phyloP scores from a whole-genome alignment of 2,329 filamentous ascomycete genomes.

The Whalleya microplaca region DNA sequence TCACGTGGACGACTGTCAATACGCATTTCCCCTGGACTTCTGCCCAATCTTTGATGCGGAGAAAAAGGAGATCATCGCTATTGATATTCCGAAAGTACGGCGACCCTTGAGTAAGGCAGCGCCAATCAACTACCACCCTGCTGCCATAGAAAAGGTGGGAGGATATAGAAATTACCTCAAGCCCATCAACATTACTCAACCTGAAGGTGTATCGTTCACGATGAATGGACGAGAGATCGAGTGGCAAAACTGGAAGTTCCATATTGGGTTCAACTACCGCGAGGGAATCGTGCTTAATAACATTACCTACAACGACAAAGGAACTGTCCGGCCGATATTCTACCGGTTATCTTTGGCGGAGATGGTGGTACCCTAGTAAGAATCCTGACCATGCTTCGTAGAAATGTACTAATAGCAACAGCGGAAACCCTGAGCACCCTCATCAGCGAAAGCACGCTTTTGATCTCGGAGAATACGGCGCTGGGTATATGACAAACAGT shows the following conservation, averaged over 20 bases:
- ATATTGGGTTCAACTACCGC: constrained; percentile 93
- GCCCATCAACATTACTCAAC: constrained; percentile 85
- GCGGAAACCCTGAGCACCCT: constrained; percentile 75
- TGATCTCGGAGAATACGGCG: constrained; percentile 80
- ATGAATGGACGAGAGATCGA: constrained; percentile 73
- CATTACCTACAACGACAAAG: constrained; percentile 86
- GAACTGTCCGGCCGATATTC: constrained; percentile 76
- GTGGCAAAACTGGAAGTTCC: constrained; percentile 94
- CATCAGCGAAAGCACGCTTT: constrained; percentile 84
- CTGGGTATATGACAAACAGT: constrained; percentile 82
- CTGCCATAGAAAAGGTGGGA: constrained; percentile 70
- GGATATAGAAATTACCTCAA: constrained; percentile 82
- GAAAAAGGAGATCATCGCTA: constrained; percentile 77
- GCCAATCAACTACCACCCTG: constrained; percentile 80
- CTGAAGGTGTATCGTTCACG: constrained; percentile 85
- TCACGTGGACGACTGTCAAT: constrained; percentile 83
- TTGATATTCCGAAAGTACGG: constrained; percentile 79
- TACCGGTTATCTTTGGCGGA: constrained; percentile 88
- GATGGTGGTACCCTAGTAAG: constrained; percentile 86
- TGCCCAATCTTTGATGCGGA: constrained; percentile 88
- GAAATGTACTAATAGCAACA: constrained; percentile 24
- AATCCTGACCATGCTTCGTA: background rate
- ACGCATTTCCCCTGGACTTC: constrained; percentile 90
- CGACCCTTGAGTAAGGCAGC: constrained; percentile 72
- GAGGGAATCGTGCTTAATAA: constrained; percentile 91